Evolutionary conservation across 345 rosid species (phyloP).

Genomic region (Lepidium sativum): DNA sequence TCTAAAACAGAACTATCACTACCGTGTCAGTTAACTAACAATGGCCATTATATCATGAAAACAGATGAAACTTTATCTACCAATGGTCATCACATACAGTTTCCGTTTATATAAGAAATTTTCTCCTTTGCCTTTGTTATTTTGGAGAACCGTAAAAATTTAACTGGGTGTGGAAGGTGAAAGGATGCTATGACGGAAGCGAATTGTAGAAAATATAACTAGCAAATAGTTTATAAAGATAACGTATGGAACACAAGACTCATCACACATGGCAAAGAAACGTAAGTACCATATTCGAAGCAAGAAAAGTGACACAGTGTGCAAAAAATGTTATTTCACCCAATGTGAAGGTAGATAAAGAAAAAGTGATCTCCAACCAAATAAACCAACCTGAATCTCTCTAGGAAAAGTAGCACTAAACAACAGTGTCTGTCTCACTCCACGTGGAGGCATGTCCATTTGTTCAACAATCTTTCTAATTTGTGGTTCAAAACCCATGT

Average conservation of each 20-base stretch:
- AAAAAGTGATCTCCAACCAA: slow-evolving; percentile 1
- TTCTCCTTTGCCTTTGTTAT: neutral
- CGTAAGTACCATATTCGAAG: neutral
- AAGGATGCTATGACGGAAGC: neutral
- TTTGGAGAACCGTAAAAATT: neutral
- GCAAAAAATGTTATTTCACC: neutral
- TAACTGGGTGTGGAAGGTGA: neutral
- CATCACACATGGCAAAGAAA: neutral
- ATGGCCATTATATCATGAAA: neutral
- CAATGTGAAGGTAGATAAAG: neutral
- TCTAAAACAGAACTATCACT: neutral
- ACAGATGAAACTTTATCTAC: neutral
- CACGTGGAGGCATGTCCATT: slow-evolving; percentile 93
- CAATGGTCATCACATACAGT: neutral
- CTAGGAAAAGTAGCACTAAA: slow-evolving; percentile 98
- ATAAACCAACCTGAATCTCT: slow-evolving; percentile 73
- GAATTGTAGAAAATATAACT: neutral
- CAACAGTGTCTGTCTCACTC: slow-evolving; percentile 83
- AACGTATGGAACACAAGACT: neutral
- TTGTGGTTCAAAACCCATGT: slow-evolving; percentile 99
- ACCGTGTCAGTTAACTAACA: neutral
- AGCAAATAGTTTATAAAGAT: neutral
- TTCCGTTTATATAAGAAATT: neutral
- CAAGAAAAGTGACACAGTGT: neutral
- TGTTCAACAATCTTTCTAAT: slow-evolving; percentile 93